Evolutionary conservation across 2,329 filamentous ascomycete species (phyloP), one percentile per base, ranked within the genome.

Genomic region (Uncinocarpus reesii): DNA sequence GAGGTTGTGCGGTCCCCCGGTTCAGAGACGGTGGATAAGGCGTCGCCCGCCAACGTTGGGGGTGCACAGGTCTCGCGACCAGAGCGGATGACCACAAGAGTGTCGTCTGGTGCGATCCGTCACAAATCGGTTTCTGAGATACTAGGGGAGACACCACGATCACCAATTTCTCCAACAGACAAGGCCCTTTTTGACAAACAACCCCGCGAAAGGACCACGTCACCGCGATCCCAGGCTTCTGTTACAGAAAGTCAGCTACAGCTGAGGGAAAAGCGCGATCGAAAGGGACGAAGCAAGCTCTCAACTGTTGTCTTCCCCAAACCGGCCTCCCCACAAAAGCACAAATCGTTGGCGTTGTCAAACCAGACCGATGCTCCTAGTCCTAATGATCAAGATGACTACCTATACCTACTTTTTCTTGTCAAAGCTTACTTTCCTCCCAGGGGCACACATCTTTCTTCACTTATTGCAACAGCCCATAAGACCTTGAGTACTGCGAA

Each of bases 401-500:
- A 83, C 57, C 66, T 83, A 3, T 76, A 80, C 56, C 78, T 78
- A 5, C 66, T 83, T 15, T 83, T 82, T 60, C 76, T 79, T 28
- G 77, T 79, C 48, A 74, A 77, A 53, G 71, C 74, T 3, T 72
- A 74, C 29, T 73, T 75, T 45, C 75, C 75, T 36, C 74, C 74
- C 38, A 67, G 74, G 51, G 71, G 72, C 35, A 65, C 65, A 15
- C 69, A 73, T 20, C 67, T 83, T n/a, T 71, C 85, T 49, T 82
- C 86, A 35, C 75, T 96, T 0, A 71, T 96, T 2, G 78, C 82
- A 48, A 83, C 86, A 37, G 86, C 89, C 3, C 84, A 89, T 60
- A 98, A 98, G 64, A 94, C 88, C 0, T 72, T 96, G 8, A 88
- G 84, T 1, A 96, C 90, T 0, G 74, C 82, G 1, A 89, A 95